Evolutionary conservation across 305 asterid species (phyloP).

Genomic region (Ajuga reptans): DNA sequence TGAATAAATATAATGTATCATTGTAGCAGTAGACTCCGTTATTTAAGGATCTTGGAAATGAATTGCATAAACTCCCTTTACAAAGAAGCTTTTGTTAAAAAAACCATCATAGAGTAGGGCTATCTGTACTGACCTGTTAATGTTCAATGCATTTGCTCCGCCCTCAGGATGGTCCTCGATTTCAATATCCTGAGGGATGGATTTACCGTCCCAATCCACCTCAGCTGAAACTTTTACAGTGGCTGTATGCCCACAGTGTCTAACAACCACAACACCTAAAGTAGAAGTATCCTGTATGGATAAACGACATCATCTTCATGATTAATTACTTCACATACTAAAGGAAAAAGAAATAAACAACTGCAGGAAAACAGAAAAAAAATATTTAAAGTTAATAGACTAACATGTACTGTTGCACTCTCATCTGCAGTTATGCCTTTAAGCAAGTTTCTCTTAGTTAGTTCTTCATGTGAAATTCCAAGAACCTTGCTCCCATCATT

Average conservation of each 20-base stretch:
- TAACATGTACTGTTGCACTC: conserved; percentile 78
- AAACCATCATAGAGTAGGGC: conserved; percentile 16
- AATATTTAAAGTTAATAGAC: conserved; percentile 19
- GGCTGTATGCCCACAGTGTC: conserved; percentile 71
- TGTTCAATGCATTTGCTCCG: conserved; percentile 79
- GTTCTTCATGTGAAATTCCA: conserved; percentile 54
- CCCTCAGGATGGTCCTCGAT: conserved; percentile 79
- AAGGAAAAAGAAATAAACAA: not conserved
- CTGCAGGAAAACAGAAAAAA: not conserved
- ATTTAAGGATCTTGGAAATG: conserved; percentile 4
- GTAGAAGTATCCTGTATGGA: conserved; percentile 68
- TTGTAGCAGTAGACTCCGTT: not conserved
- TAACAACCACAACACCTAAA: conserved; percentile 73
- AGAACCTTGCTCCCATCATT: conserved; percentile 67
- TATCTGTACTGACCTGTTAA: conserved; percentile 51
- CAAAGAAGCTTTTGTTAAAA: not conserved
- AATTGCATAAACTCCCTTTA: not conserved
- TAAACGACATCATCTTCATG: conserved; percentile 13
- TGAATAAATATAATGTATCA: not conserved
- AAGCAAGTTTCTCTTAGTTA: conserved; percentile 65
- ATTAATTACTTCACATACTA: conserved; percentile 16
- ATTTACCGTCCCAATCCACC: conserved; percentile 48
- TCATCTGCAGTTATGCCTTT: conserved; percentile 92
- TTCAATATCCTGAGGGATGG: conserved; percentile 60
- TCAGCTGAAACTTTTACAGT: conserved; percentile 62